Percentiles rank a stretch among this genome's conserved stretches.
phyloP scores from a whole-genome alignment of 352 stramenopile species.

The Pythium myriotylum region DNA sequence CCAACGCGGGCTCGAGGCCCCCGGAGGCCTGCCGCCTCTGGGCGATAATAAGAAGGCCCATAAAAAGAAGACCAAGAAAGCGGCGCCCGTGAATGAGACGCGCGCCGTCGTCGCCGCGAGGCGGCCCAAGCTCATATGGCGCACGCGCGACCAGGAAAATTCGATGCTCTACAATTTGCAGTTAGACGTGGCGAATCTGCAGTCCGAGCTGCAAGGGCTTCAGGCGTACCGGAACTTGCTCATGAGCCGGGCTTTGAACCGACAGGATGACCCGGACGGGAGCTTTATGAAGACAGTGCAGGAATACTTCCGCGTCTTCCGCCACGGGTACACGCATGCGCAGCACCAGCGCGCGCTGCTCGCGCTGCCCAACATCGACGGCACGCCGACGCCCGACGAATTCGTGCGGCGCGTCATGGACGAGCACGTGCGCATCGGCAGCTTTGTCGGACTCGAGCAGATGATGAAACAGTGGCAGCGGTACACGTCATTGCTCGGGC shows the following conservation, averaged over 20 bases:
- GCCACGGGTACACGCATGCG: slow-evolving; percentile 41
- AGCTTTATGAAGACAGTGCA: slow-evolving; percentile 49
- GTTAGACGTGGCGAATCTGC: slow-evolving; percentile 49
- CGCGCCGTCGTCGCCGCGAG: slow-evolving; percentile 3
- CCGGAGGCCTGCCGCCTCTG: too few species aligned
- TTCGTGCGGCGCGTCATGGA: slow-evolving; percentile 56
- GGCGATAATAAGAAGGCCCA: neutral
- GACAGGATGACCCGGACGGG: slow-evolving; percentile 42
- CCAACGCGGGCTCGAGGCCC: neutral
- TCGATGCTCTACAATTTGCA: slow-evolving; percentile 64
- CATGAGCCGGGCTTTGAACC: slow-evolving; percentile 36
- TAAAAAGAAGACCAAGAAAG: slow-evolving; percentile 2
- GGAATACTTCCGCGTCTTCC: slow-evolving; percentile 65
- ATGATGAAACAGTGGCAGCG: slow-evolving; percentile 54
- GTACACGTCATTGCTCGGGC: slow-evolving; percentile 39
- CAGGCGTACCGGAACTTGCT: slow-evolving; percentile 36
- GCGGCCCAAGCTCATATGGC: slow-evolving; percentile 52
- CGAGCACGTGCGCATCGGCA: slow-evolving; percentile 45
- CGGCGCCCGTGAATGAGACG: neutral
- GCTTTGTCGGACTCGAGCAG: slow-evolving; percentile 41
- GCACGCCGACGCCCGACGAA: slow-evolving; percentile 13
- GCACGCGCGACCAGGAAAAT: slow-evolving; percentile 52
- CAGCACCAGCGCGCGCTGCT: neutral
- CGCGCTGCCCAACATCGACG: neutral
- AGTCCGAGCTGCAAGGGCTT: slow-evolving; percentile 48